These are phyloP conservation scores for Entomortierella beljakovae DNA, from an alignment of 192 early-diverging fungal species.

Conservation along the genomic window DNA sequence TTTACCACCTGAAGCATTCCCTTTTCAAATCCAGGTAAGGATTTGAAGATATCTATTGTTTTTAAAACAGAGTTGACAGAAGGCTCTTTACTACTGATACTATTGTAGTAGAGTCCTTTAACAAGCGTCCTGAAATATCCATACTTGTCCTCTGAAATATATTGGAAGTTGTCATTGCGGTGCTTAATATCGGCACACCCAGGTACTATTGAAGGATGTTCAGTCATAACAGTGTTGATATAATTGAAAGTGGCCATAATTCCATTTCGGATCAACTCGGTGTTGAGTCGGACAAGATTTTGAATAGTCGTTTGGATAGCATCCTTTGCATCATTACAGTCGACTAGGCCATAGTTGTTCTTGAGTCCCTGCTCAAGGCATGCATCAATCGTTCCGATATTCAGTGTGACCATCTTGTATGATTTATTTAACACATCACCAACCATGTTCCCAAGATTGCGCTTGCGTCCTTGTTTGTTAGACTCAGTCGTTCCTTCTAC, in stretches of 20 bases:
- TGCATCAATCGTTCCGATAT: not conserved
- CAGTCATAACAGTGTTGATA: constrained; percentile 3
- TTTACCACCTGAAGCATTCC: no score
- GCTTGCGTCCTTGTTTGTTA: not conserved
- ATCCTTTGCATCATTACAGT: no score
- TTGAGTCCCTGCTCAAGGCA: not conserved
- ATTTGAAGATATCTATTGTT: no score
- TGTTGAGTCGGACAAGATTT: not conserved
- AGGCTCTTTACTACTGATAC: no score
- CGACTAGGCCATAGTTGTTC: constrained; percentile 2
- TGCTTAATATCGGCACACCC: not conserved
- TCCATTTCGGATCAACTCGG: not conserved
- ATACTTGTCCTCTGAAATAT: no score
- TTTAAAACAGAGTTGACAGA: no score
- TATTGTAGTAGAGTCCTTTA: no score
- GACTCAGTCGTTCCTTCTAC: not conserved
- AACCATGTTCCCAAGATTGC: constrained; percentile 1
- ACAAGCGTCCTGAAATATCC: no score
- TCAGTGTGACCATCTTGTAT: not conserved
- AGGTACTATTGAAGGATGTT: not conserved
- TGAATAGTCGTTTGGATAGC: not conserved
- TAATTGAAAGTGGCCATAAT: constrained; percentile 4
- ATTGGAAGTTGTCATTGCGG: not conserved
- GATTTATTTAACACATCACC: not conserved
- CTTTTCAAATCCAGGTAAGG: no score